Evolutionary conservation across 176 grass and related monocot genomes (phyloP).

Genomic region (Poa pratensis): DNA sequence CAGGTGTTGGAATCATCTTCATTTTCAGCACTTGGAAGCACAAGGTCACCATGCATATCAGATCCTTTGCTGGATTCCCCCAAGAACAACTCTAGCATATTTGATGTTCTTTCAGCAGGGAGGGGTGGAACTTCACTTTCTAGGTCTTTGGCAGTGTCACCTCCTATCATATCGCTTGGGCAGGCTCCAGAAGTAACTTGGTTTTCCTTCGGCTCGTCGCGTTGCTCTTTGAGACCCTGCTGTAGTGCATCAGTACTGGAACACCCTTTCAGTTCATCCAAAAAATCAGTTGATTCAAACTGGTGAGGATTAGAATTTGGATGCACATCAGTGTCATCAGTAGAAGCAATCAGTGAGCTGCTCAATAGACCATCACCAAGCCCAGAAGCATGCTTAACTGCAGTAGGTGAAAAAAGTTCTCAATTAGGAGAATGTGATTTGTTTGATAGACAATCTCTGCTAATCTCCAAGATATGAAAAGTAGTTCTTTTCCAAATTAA

Average conservation of each 20-base stretch:
- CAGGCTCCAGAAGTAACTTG: conserved; percentile 20
- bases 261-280: conserved; percentile 5
- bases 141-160: neutral
- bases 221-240: neutral
- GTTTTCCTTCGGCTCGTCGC: neutral
- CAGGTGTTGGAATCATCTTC: neutral
- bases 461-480: neutral
- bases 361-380: conserved; percentile 24
- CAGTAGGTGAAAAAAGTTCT: neutral
- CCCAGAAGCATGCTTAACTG: conserved; percentile 24
- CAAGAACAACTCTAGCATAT: conserved; percentile 15
- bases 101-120: neutral
- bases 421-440: neutral
- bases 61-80: conserved; percentile 12
- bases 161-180: neutral
- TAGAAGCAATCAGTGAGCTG: neutral
- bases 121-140: neutral
- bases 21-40: conserved; percentile 2
- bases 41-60: neutral
- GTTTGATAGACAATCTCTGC: neutral
- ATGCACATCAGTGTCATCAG: neutral
- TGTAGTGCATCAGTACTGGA: conserved; percentile 7
- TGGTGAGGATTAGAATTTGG: neutral
- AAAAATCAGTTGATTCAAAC: conserved; percentile 18
- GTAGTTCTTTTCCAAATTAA: neutral